A percentile compares a stretch with the other conserved stretches of the same genome.
These are phyloP conservation scores for Leishmania arabica DNA, from an alignment of 208 protist genomes.

Conservation along the genomic window DNA sequence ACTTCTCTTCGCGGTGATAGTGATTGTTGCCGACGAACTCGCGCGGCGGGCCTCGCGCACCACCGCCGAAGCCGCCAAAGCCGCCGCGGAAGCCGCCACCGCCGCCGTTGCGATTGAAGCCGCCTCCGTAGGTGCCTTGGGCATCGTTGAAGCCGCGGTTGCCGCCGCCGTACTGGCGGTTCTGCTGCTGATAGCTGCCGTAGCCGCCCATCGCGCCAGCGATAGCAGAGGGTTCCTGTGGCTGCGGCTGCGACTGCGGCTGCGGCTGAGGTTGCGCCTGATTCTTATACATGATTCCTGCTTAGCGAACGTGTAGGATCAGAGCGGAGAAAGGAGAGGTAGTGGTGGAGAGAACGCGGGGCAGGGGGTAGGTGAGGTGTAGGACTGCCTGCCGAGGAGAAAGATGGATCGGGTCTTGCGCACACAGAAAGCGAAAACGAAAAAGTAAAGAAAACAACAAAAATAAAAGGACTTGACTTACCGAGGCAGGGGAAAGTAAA, in stretches of 20 bases:
- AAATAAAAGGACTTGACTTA: slow-evolving; percentile 7
- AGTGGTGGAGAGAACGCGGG: not conserved
- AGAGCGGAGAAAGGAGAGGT: slow-evolving; percentile 7
- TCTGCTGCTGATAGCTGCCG: slow-evolving; percentile 34
- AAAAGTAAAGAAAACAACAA: slow-evolving; percentile 8
- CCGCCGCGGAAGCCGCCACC: slow-evolving; percentile 37
- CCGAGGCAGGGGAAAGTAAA: slow-evolving; percentile 18
- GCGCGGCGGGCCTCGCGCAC: slow-evolving; percentile 16
- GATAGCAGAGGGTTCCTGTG: not conserved
- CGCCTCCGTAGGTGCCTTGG: slow-evolving; percentile 4
- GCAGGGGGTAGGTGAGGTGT: too few relatives aligned
- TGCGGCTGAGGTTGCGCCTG: slow-evolving; percentile 5
- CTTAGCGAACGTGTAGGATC: slow-evolving; percentile 21
- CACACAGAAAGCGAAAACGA: not conserved
- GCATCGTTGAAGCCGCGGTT: slow-evolving; percentile 26
- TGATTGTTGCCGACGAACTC: slow-evolving; percentile 43
- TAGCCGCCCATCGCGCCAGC: slow-evolving; percentile 14
- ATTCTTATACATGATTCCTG: slow-evolving; percentile 18
- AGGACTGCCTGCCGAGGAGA: not conserved
- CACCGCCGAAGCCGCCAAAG: slow-evolving; percentile 37
- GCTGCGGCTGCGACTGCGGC: slow-evolving; percentile 2
- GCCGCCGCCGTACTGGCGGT: slow-evolving; percentile 18
- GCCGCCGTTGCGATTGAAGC: slow-evolving; percentile 33
- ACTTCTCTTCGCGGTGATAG: slow-evolving; percentile 88
- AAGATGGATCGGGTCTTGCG: not conserved